Percentiles rank a stretch among this genome's conserved stretches.
Conservation (phyloP, 176 grass and related monocot genomes). For the Poa pratensis region DNA sequence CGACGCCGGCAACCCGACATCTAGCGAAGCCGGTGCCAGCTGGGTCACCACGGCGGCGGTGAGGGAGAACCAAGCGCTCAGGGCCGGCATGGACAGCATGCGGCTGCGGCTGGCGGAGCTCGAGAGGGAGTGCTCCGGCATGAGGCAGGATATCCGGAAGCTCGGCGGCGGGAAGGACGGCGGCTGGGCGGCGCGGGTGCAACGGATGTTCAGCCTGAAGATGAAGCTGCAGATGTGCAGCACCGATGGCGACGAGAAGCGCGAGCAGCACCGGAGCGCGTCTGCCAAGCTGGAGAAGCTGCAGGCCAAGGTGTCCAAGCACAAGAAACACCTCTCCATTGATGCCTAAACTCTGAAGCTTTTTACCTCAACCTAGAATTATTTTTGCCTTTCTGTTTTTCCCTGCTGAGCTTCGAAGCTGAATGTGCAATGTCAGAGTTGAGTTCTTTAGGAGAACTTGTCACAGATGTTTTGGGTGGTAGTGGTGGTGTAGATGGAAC, state of each 20-base stretch:
- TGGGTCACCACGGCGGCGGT: conserved; percentile 33
- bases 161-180: conserved; percentile 35
- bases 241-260: conserved; percentile 36
- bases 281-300: conserved; percentile 54
- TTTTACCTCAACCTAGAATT: background rate
- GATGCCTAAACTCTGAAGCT: conserved; percentile 4
- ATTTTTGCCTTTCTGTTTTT: background rate
- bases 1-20: background rate
- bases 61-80: conserved; percentile 60
- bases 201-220: conserved; percentile 50
- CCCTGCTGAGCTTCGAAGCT: background rate
- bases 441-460: background rate
- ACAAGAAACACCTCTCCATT: conserved; percentile 58
- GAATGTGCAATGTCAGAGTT: background rate
- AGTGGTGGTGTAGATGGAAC: background rate
- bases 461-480: background rate
- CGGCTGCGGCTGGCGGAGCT: conserved; percentile 57
- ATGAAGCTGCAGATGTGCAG: conserved; percentile 66
- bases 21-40: conserved; percentile 29
- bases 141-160: conserved; percentile 58
- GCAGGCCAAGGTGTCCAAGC: conserved; percentile 55
- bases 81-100: conserved; percentile 57
- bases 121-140: conserved; percentile 56
- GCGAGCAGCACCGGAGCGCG: conserved; percentile 36
- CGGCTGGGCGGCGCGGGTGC: conserved; percentile 38